A percentile compares a stretch with the other conserved stretches of the same genome.
These are phyloP conservation scores for Chytriomyces confervae DNA, from an alignment of 192 early-diverging fungal genomes.

Conservation along the genomic window DNA sequence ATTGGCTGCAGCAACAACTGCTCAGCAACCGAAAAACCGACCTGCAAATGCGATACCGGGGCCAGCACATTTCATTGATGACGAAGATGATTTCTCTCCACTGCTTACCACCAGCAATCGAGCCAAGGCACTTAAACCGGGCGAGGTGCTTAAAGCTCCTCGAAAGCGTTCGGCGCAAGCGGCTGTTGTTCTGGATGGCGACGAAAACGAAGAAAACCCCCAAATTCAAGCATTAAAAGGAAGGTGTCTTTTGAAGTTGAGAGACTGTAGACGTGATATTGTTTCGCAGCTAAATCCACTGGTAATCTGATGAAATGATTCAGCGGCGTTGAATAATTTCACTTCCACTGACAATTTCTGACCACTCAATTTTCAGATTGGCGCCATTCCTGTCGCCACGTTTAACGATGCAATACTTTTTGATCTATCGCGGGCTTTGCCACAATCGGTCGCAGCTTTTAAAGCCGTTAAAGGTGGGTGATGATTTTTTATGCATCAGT, in stretches of 20 bases:
- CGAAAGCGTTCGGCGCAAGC: background rate
- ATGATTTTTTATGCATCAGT: background rate
- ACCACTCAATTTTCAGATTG: constrained; percentile 16
- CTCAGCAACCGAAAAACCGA: background rate
- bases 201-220: background rate
- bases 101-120: background rate
- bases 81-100: background rate
- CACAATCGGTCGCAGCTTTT: constrained; percentile 17
- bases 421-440: constrained; percentile 17
- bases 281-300: constrained; percentile 3
- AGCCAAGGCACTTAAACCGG: background rate
- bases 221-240: background rate
- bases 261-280: background rate
- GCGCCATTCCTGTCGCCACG: constrained; percentile 5
- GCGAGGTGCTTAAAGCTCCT: background rate
- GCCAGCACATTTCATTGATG: background rate
- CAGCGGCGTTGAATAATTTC: background rate
- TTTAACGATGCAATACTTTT: constrained; percentile 21
- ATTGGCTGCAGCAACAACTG: background rate
- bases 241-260: constrained; percentile 8
- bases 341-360: background rate
- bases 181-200: no score
- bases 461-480: background rate
- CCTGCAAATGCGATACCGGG: background rate
- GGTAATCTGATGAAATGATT: constrained; percentile 7